A percentile compares a stretch with the other conserved stretches of the same genome.
Conservation (phyloP, 805 yeast species). For the Lipomyces japonicus region DNA sequence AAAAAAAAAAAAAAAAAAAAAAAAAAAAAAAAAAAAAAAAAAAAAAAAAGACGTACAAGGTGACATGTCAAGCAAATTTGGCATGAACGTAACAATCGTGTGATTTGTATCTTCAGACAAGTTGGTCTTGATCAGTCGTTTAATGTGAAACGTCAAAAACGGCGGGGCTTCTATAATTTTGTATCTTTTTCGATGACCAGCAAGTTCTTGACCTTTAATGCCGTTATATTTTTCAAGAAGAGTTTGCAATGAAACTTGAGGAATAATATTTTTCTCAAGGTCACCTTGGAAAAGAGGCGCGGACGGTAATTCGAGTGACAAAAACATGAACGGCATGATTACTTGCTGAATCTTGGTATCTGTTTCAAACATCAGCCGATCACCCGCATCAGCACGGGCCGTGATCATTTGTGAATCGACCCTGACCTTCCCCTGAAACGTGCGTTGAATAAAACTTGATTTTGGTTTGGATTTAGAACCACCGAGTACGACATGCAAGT, state of each 20-base stretch:
- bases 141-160: slow-evolving; percentile 53
- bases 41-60: slow-evolving; percentile 29
- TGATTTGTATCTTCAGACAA: slow-evolving; percentile 48
- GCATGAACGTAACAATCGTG: slow-evolving; percentile 60
- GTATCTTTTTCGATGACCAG: slow-evolving; percentile 41
- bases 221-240: slow-evolving; percentile 44
- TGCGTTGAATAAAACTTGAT: slow-evolving; percentile 37
- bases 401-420: slow-evolving; percentile 36
- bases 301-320: slow-evolving; percentile 60
- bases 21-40: background rate
- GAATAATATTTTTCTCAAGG: slow-evolving; percentile 44
- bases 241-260: slow-evolving; percentile 42
- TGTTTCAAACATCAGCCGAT: slow-evolving; percentile 30
- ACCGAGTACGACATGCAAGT: slow-evolving; percentile 38
- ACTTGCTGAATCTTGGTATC: slow-evolving; percentile 27
- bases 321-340: slow-evolving; percentile 45
- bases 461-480: slow-evolving; percentile 33
- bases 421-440: slow-evolving; percentile 54
- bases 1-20: background rate
- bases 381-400: slow-evolving; percentile 32
- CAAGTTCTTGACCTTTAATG: slow-evolving; percentile 34
- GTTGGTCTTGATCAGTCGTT: slow-evolving; percentile 47
- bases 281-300: slow-evolving; percentile 54
- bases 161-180: slow-evolving; percentile 48
- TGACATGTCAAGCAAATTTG: slow-evolving; percentile 40